Evolutionary conservation across 306 rosid species (phyloP).

Genomic region (Malus orientalis): DNA sequence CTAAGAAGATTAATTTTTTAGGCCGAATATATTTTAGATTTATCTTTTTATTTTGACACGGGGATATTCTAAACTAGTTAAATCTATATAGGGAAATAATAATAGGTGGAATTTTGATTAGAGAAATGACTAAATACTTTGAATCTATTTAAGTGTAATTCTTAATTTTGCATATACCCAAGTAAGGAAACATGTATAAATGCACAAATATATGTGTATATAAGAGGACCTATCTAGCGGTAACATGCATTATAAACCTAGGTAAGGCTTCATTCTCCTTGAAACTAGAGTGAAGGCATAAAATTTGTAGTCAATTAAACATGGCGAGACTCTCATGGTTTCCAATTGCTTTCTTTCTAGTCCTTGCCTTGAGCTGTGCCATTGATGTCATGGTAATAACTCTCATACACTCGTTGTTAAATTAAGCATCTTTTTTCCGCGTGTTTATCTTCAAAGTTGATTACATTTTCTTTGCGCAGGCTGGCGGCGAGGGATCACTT

Average conservation of each 20-base stretch:
- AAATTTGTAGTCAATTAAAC: not conserved
- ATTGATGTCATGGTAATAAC: not conserved
- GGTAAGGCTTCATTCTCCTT: not conserved
- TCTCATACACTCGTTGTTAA: no score
- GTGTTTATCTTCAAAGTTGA: no score
- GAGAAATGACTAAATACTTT: no score
- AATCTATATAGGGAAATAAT: no score
- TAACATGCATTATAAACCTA: not conserved
- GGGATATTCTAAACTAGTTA: no score
- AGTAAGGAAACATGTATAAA: not conserved
- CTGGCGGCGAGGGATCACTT: not conserved
- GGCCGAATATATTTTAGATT: no score
- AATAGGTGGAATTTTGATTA: no score
- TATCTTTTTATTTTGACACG: no score
- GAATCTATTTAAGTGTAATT: not conserved
- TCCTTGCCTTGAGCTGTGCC: not conserved
- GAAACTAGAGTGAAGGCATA: not conserved
- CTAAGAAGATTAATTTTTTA: no score
- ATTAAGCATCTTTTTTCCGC: no score
- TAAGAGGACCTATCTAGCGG: not conserved
- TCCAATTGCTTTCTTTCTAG: not conserved
- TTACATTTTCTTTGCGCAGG: not conserved
- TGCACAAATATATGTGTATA: not conserved
- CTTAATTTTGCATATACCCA: not conserved
- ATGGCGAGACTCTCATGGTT: not conserved